These are phyloP conservation scores for Botrytis byssoidea DNA, from an alignment of 2,329 filamentous ascomycete species.

Conservation along the genomic window DNA sequence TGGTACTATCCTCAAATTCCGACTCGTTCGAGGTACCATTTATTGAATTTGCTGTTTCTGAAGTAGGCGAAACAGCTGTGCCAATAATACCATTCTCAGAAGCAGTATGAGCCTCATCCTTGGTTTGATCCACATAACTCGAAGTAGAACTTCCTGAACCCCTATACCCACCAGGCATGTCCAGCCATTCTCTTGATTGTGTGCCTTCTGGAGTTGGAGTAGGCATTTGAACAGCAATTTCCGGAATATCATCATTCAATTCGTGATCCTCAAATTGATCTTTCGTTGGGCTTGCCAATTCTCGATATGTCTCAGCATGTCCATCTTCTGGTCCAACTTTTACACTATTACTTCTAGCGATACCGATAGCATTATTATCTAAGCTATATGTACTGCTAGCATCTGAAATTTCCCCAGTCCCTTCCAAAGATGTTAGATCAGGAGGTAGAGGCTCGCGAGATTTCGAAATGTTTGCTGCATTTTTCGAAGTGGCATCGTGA, in stretches of 20 bases:
- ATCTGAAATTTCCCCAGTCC: conserved; percentile 62
- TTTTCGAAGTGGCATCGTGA: conserved; percentile 53
- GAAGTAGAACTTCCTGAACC: conserved; percentile 45
- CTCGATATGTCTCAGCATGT: conserved; percentile 24
- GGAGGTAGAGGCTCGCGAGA: conserved; percentile 66
- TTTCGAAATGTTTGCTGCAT: conserved; percentile 56
- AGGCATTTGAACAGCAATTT: conserved; percentile 47
- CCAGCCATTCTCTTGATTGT: conserved; percentile 37
- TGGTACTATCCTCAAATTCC: conserved; percentile 25
- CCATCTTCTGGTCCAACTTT: conserved; percentile 27
- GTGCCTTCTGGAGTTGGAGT: conserved; percentile 46
- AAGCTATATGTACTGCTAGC: conserved; percentile 44
- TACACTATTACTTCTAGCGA: conserved; percentile 25
- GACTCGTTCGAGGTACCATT: conserved; percentile 18
- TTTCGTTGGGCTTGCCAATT: conserved; percentile 21
- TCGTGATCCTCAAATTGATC: conserved; percentile 15
- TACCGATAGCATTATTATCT: conserved; percentile 24
- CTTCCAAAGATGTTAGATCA: conserved; percentile 68
- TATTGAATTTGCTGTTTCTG: conserved; percentile 22
- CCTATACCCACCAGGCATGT: conserved; percentile 52
- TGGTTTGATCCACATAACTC: conserved; percentile 26
- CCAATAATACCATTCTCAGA: conserved; percentile 25
- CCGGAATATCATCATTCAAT: conserved; percentile 39
- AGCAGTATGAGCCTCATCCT: conserved; percentile 19
- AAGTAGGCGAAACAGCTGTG: conserved; percentile 23